Evolutionary conservation across 1,284 basidiomycete genomes (phyloP).

Genomic region (Dichomitus squalens): DNA sequence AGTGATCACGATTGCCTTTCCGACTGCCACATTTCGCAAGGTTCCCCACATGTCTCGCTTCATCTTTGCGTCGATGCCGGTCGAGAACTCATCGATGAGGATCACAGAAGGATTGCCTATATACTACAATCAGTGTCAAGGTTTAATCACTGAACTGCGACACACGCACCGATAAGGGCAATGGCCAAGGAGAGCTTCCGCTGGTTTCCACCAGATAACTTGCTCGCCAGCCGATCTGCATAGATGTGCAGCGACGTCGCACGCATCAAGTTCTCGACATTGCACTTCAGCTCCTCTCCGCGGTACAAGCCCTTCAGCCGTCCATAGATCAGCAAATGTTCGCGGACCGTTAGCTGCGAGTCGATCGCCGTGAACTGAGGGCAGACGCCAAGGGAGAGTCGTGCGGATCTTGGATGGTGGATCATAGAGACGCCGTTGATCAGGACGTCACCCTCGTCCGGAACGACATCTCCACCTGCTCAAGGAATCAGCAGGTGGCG

Average conservation of each 20-base stretch:
- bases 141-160: background rate
- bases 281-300: constrained; percentile 50
- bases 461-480: constrained; percentile 61
- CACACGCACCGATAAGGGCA: constrained; percentile 67
- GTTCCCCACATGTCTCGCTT: constrained; percentile 85
- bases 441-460: constrained; percentile 65
- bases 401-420: constrained; percentile 58
- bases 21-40: constrained; percentile 60
- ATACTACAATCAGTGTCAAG: background rate
- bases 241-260: constrained; percentile 65
- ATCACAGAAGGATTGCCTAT: constrained; percentile 76
- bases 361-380: constrained; percentile 87
- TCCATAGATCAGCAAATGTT: constrained; percentile 73
- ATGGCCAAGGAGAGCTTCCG: constrained; percentile 80
- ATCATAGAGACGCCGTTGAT: constrained; percentile 69
- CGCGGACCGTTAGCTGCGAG: constrained; percentile 71
- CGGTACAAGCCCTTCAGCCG: constrained; percentile 65
- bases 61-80: constrained; percentile 82
- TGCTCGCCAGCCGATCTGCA: constrained; percentile 70
- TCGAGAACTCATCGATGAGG: constrained; percentile 83
- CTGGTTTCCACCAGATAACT: constrained; percentile 80
- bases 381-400: constrained; percentile 74
- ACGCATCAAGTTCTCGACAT: constrained; percentile 59
- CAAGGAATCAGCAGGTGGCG: background rate
- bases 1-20: constrained; percentile 70